phyloP scores from a whole-genome alignment of 768 basidiomycete genomes.

The Lentinula sp. region DNA sequence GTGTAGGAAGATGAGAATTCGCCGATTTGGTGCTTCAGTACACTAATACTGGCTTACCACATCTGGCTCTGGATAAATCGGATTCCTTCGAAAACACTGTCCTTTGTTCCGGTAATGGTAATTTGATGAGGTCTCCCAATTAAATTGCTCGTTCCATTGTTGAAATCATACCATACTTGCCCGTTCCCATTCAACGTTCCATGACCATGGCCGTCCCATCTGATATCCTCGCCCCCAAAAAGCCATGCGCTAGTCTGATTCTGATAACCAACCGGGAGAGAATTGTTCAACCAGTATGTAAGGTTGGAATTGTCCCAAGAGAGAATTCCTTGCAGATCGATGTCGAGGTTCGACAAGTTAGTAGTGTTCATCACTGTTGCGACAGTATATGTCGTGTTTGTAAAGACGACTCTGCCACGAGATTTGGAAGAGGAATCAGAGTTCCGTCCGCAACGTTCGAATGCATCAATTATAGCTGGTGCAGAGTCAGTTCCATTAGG shows the following conservation, averaged over 20 bases:
- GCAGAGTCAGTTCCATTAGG: constrained; percentile 18
- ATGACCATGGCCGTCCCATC: constrained; percentile 22
- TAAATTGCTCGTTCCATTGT: neutral
- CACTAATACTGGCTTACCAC: neutral
- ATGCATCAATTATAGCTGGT: constrained; percentile 18
- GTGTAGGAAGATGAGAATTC: constrained; percentile 18
- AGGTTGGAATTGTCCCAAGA: constrained; percentile 26
- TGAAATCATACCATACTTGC: constrained; percentile 26
- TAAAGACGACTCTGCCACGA: constrained; percentile 19
- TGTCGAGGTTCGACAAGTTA: constrained; percentile 21
- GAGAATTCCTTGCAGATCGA: constrained; percentile 28
- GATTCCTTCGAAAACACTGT: constrained; percentile 2
- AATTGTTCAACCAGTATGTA: constrained; percentile 30
- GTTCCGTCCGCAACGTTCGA: constrained; percentile 12
- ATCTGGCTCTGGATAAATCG: constrained; percentile 4
- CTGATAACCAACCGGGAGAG: constrained; percentile 26
- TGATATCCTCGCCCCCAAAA: constrained; percentile 25
- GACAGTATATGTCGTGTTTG: constrained; percentile 27
- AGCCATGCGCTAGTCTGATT: constrained; percentile 32
- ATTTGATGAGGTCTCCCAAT: constrained; percentile 1
- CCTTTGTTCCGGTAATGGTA: neutral
- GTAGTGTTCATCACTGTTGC: constrained; percentile 26
- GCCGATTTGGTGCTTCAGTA: too few relatives aligned
- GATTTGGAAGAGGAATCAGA: neutral
- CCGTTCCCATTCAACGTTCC: constrained; percentile 38